Evolutionary conservation across 164 flowering plant genomes (phyloP).

Genomic region (Vitis riparia): DNA sequence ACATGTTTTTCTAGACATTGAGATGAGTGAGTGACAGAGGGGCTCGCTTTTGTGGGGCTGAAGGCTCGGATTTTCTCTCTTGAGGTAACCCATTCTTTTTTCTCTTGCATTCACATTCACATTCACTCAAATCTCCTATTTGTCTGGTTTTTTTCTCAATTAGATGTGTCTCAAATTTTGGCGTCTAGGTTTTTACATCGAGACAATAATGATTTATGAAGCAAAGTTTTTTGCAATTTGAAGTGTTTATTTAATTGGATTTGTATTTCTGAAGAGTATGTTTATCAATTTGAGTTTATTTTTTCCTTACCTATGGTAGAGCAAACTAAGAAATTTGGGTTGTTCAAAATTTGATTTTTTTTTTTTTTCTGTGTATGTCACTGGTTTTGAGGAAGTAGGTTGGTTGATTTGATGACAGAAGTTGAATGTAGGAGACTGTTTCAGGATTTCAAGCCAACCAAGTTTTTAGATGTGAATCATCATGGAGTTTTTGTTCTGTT

Average conservation of each 20-base stretch:
- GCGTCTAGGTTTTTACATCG: no score
- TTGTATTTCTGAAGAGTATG: not conserved
- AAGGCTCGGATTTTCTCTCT: constrained; percentile 1
- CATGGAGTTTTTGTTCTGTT: constrained; percentile 2
- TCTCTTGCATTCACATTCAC: not conserved
- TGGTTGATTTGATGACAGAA: constrained; percentile 6
- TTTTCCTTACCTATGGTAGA: not conserved
- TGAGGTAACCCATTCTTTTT: constrained; percentile 9
- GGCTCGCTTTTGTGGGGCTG: not conserved
- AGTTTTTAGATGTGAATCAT: constrained; percentile 40
- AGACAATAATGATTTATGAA: no score
- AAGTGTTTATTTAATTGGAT: not conserved
- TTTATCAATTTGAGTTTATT: not conserved
- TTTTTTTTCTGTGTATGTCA: not conserved
- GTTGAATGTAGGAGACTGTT: constrained; percentile 12
- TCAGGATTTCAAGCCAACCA: constrained; percentile 22
- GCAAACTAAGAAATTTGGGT: constrained; percentile 8
- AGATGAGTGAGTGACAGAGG: not conserved
- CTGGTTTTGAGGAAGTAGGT: constrained; percentile 8
- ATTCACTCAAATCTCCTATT: not conserved
- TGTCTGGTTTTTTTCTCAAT: not conserved
- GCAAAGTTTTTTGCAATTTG: no score
- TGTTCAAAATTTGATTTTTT: not conserved
- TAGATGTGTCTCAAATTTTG: not conserved
- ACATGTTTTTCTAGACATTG: not conserved